Base-by-base conservation (phyloP, 1,139 yeast genomes). In the Pichia kudriavzevii region DNA sequence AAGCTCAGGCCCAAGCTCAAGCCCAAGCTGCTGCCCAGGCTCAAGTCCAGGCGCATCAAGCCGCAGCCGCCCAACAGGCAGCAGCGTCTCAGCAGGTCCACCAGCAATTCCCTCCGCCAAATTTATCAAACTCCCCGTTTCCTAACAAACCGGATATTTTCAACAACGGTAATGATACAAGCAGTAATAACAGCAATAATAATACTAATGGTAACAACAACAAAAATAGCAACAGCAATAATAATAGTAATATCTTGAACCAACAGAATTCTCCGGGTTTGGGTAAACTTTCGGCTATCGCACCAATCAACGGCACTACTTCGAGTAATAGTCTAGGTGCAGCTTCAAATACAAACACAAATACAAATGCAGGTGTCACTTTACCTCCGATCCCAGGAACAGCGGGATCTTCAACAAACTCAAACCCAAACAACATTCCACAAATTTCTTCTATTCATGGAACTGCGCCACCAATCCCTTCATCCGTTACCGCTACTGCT, bases 1-100 rank as follows among this genome's bases (percentile, higher is more conserved):
- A 34, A n/a, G 50, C 26, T n/a, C 30, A 22, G 44, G 17, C 10
- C n/a, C 26, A 22, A n/a, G 18, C n/a, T 12, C 26, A 22, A 11
- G 22, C 16, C 3, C 51, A 45, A 28, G 34, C 30, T 13, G 30
- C 30, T 38, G 46, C 11, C 15, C 50, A 47, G 28, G 50, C 48
- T 33, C 54, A 45, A 25, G 42, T 27, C 21, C 45, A 17, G 22
- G 47, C 21, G 31, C 48, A 23, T 14, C 36, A 13, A 19, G 26
- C n/a, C 25, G 29, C 15, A 15, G 24, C 13, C 13, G 24, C 32
- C 22, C 45, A 36, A 31, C 49, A 37, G 35, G 53, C 41, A 22
- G 42, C 24, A 27, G 43, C 29, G 22, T 42, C 22, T 4, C 46
- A 15, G 15, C 47, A 45, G 34, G 33, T 17, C 12, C 45, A 34